Evolutionary conservation across 148 eudicot genomes (phyloP), one percentile per base, ranked within the genome.

Genomic region (Spergularia marina): DNA sequence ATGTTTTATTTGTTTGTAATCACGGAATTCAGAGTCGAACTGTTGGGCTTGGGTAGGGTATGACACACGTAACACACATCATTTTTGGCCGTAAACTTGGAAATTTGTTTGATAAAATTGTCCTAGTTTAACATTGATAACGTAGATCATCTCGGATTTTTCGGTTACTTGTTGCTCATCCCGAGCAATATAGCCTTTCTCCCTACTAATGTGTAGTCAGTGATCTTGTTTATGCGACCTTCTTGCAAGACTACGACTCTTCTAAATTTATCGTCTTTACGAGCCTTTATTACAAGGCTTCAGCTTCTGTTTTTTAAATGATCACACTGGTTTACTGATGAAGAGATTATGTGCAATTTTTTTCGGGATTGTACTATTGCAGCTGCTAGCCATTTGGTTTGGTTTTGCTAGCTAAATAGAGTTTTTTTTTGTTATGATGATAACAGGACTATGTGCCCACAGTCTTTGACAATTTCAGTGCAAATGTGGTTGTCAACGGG

Each of bases 391-490:
- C 64, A 16, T 16, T n/a, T 67, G 55, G 11, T 25, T 54, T 16
- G 30, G 5, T 60, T 55, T 25, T 20, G 57, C 68, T 53, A 66
- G 39, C 62, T 44, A 57, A 56, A 54, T 34, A 0, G 4, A 53
- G 72, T 18, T 0, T 41, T 75, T 75, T 14, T 72, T 51, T 47
- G 30, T 39, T 75, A 23, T 63, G 54, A 72, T 79, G 67, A 76
- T 14, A 79, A 83, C 97, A 94, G 98, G 98, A 94, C 82, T 94
- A 94, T 77, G 97, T 94, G 83, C 98, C 98, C 15, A 94, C 98
- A 12, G 98, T 94, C 55, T 94, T 94, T 80, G 98, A 94, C 87
- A 94, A 94, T 89, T 94, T 94, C 88, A 94, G 98, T 86, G 98
- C 98, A 68, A 94, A 94, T 85, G 98, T 94, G 65, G 97, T 91